Percentiles rank a stretch among this genome's conserved stretches.
Evolutionary conservation across 768 basidiomycete genomes (phyloP).

Genomic region (Russula brevipes): DNA sequence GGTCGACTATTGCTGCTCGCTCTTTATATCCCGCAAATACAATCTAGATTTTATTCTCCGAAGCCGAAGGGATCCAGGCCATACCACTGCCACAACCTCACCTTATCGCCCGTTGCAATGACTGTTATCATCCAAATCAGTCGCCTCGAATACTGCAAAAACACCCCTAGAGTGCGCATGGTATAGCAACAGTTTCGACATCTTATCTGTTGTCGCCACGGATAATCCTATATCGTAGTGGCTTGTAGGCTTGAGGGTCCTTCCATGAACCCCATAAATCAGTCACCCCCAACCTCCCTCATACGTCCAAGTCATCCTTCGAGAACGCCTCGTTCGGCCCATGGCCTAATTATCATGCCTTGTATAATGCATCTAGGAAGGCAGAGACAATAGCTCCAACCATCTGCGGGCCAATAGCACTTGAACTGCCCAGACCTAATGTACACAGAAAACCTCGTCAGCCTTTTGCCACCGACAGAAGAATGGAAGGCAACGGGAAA

Average conservation of each 20-base stretch:
- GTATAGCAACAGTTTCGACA: not conserved
- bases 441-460: not conserved
- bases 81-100: not conserved
- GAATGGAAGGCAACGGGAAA: not conserved
- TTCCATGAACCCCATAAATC: not conserved
- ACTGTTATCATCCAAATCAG: not conserved
- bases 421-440: constrained; percentile 25
- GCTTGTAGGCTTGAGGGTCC: no score
- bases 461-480: not conserved
- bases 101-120: not conserved
- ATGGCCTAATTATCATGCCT: constrained; percentile 15
- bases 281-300: not conserved
- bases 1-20: not conserved
- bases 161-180: not conserved
- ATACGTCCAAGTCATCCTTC: no score
- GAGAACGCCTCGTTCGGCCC: not conserved
- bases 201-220: not conserved
- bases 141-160: not conserved
- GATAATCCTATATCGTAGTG: not conserved
- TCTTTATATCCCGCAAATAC: no score
- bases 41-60: no score
- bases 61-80: no score
- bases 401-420: constrained; percentile 24
- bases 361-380: constrained; percentile 24
- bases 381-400: constrained; percentile 19